Base-by-base conservation (phyloP, 139 green algal species). In the Tetradesmus lagerheimii region DNA sequence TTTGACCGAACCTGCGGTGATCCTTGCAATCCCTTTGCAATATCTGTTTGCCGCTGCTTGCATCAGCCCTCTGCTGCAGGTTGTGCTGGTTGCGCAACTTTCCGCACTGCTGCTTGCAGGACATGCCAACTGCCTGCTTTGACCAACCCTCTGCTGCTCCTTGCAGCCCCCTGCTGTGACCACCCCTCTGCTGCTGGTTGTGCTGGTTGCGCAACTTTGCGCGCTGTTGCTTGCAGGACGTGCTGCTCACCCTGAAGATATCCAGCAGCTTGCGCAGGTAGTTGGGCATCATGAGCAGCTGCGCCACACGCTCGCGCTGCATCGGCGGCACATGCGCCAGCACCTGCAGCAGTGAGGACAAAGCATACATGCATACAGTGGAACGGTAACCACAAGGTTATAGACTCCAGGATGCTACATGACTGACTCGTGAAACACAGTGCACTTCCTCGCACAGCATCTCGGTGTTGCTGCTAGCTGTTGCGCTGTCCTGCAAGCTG, bases 221-320 rank as follows among this genome's bases (percentile, higher is more conserved):
- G n/a, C n/a, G n/a, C n/a, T n/a, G n/a, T n/a, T 71, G 57, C 57
- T 71, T 71, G 57, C 57, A 71, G 29, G 43, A 74, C 23, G 31
- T 25, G 57, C 57, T 71, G 57, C 92, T 31, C 74, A 97, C 95
- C 90, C 92, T 92, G 92, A 99, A 99, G 15, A 99, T 66, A 62
- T 99, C 95, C 41, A 99, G 90, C 79, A 99, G 91, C 41, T 92
- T 91, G 14, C 87, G 67, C 47, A 99, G 87, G 80, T 97, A 98
- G 1, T 79, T 87, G 9, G 90, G 86, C 31, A 89, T 84, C 50
- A 95, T 79, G 45, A 99, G 91, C 90, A 97, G 92, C 18, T 90
- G 80, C 41, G 95, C 95, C 31, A 98, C 78, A 8, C 92, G 88
- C 20, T 99, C 97, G 29, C 97, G 91, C 80, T 98, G 94, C 80